Base-by-base conservation (phyloP, 768 basidiomycete species). In the Mycena chlorophos region DNA sequence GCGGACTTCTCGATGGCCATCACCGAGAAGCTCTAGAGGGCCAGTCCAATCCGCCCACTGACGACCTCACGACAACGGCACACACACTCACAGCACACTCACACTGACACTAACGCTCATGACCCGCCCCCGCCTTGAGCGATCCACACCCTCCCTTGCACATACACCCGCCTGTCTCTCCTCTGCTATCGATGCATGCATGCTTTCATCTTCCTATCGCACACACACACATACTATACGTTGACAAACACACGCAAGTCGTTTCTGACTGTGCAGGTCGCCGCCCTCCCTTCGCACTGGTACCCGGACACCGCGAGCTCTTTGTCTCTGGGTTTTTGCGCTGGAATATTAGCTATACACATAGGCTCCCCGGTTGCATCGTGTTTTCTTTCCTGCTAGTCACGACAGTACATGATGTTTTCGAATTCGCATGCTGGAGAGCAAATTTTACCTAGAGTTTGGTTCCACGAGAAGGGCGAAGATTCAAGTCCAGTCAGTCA, bases 1-100 rank as follows among this genome's bases (percentile, higher is more conserved):
- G 80, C 86, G 60, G 86, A 86, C 67, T 86, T 88, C 70, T 85
- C 85, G 6, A 73, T 85, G 53, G 84, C 85, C 31, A 79, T 88
- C 65, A 79, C 76, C 49, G 69, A 84, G 65, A 68, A 51, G 54
- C 69, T 79, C 56, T 79, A 71, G 67, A 61, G 53, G 55, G 52
- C 4, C n/a, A 22, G 5, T 42, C 22, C 40, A 19, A 13, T 19
- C 45, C 6, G 27, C 23, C 4, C 13, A 10, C 26, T 46, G 12
- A 28, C 45, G 6, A 25, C 8, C 20, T 25, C 14, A 26, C 23
- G 45, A 46, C 45, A 28, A 34, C 8, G 31, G 17, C 31, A 17
- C 8, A 8, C 31, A 46, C 45, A 42, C 40, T 14, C 40, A 34
- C 8, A 17, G 13, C 40, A 42, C 20, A 42, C 13, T 37, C 40